Evolutionary conservation across 2,329 filamentous ascomycete genomes (phyloP), one percentile per base, ranked within the genome.

Genomic region (Exophiala spinifera): DNA sequence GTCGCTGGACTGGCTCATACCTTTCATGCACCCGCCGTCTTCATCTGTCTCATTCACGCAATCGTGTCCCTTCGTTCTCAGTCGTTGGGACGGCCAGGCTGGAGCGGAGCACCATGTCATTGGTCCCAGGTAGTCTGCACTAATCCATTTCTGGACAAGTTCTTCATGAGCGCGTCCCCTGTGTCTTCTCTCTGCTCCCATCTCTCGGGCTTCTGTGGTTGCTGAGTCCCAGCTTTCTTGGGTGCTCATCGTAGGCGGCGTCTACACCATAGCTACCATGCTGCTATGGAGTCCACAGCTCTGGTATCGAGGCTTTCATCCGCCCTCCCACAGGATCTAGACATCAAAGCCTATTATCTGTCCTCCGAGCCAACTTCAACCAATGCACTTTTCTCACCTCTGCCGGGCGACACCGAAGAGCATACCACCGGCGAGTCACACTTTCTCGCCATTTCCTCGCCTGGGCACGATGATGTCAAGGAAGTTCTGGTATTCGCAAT

Each of bases 371-470:
- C 92, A 4, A 86, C 84, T 31, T 79, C 79, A 67, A 87, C 85
- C 59, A 80, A 85, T 7, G 81, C 92, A 14, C 82, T 99, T 40
- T 96, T 87, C 73, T 86, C 88, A 33, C 81, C 91, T 31, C 85
- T 89, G 3, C 88, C 89, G 3, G 83, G 85, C 54, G 76, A 82
- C 60, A 80, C 81, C 40, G 81, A 87, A 7, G 87, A 95, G 66
- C 79, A 82, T 56, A 99, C 94, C 0, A 92, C 86, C 64, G 87
- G 89, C 73, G 90, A 96, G 70, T 91, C 82, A 44, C 94, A 99
- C 69, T 95, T 88, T 60, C 74, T 89, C 17, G 75, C 81, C 4
- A 78, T 83, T 17, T 82, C 81, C 65, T 43, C 48, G 65, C 55
- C 53, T 63, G 3, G 59, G 65, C 23, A 57, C 53, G 51, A 61